These are phyloP conservation scores for Circinella minor DNA, from an alignment of 371 early-diverging fungal genomes.

Conservation along the genomic window DNA sequence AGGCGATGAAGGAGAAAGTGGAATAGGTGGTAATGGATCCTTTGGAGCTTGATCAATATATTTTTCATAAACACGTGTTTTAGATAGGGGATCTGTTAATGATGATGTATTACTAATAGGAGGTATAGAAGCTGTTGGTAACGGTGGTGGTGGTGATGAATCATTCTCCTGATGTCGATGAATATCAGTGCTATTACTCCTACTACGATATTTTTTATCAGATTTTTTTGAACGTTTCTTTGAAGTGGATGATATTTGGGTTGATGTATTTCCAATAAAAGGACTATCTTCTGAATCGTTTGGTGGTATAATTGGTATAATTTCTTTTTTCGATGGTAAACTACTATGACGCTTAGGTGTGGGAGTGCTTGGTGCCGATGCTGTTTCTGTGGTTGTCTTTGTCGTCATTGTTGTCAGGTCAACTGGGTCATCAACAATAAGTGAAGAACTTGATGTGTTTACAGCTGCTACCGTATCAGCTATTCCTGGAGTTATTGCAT, in stretches of 20 bases:
- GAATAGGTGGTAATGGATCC: not conserved
- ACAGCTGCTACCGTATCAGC: no score
- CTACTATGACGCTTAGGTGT: no score
- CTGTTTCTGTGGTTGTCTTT: no score
- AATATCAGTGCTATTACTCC: not conserved
- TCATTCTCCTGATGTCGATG: not conserved
- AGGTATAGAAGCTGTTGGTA: not conserved
- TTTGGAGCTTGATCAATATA: not conserved
- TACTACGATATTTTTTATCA: not conserved
- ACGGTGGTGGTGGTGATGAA: no score
- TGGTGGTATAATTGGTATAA: not conserved
- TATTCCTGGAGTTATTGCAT: no score
- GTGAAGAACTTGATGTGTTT: no score
- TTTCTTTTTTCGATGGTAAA: not conserved
- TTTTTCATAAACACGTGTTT: not conserved
- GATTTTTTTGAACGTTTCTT: no score
- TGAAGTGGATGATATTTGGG: no score
- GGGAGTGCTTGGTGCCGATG: not conserved
- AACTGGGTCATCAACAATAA: not conserved
- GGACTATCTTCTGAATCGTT: no score
- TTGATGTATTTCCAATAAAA: no score
- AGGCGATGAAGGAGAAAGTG: not conserved
- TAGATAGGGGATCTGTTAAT: not conserved
- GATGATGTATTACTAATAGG: not conserved
- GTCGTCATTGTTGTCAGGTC: not conserved